phyloP scores from a whole-genome alignment of 208 protist genomes.

The Sergeia podlipaevii region DNA sequence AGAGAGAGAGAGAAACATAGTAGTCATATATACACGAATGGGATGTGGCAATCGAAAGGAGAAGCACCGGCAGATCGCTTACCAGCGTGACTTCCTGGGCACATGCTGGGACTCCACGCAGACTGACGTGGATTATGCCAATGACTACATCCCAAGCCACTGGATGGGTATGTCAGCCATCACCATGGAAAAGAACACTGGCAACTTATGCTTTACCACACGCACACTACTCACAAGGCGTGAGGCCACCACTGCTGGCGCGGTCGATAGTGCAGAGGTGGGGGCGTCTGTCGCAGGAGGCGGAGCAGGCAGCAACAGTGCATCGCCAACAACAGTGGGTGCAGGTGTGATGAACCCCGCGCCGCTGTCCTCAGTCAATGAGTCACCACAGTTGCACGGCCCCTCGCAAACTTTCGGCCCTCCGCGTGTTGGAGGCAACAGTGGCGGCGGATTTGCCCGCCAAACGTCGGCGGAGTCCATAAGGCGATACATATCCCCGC shows the following conservation, averaged over 20 bases:
- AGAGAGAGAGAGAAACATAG: not conserved
- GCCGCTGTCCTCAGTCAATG: no score
- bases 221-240: conserved; percentile 20
- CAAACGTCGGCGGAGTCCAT: no score
- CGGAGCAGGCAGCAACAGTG: not conserved
- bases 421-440: no score
- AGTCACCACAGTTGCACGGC: no score
- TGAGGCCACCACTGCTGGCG: conserved; percentile 3
- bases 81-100: conserved; percentile 54
- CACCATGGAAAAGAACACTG: conserved; percentile 40
- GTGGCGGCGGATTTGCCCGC: no score
- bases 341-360: no score
- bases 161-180: conserved; percentile 49
- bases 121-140: conserved; percentile 28
- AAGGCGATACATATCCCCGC: no score
- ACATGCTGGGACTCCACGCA: conserved; percentile 46
- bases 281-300: conserved; percentile 2
- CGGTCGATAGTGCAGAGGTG: not conserved
- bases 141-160: conserved; percentile 32
- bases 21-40: conserved; percentile 11
- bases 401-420: no score
- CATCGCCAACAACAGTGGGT: no score
- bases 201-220: conserved; percentile 45
- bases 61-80: conserved; percentile 38
- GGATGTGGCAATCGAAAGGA: conserved; percentile 24